A percentile compares a stretch with the other conserved stretches of the same genome.
phyloP scores from a whole-genome alignment of 2,329 filamentous ascomycete species.

The Cladosporium oxysporum region DNA sequence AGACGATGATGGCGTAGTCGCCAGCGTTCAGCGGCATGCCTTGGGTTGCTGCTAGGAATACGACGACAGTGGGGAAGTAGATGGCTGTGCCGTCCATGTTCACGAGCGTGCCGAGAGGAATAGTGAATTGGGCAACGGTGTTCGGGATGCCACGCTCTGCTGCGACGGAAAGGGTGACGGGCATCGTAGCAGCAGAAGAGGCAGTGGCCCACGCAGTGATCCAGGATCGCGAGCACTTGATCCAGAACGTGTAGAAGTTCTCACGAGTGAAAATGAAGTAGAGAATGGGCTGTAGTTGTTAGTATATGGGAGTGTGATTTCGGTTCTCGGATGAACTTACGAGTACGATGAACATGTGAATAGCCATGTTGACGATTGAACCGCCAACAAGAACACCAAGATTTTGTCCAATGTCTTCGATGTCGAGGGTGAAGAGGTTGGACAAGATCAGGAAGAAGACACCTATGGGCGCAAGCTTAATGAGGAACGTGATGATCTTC shows the following conservation, averaged over 20 bases:
- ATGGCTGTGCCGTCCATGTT: constrained; percentile 60
- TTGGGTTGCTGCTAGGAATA: constrained; percentile 56
- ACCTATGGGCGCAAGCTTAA: constrained; percentile 53
- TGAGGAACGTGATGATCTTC: constrained; percentile 51
- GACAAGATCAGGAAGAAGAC: constrained; percentile 58
- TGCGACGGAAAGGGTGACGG: constrained; percentile 50
- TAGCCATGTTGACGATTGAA: constrained; percentile 48
- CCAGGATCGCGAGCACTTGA: constrained; percentile 54
- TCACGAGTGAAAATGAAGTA: constrained; percentile 45
- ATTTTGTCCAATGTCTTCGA: constrained; percentile 51
- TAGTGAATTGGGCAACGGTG: constrained; percentile 49
- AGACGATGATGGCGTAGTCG: constrained; percentile 53
- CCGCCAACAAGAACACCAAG: constrained; percentile 54
- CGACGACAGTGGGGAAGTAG: constrained; percentile 56
- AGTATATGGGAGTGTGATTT: background rate
- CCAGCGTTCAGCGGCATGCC: constrained; percentile 45
- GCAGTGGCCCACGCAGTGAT: constrained; percentile 58
- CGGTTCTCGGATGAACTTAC: background rate
- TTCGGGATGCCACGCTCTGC: constrained; percentile 45
- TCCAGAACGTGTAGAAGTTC: constrained; percentile 54
- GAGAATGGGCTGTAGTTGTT: constrained; percentile 38
- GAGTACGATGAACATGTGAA: constrained; percentile 26
- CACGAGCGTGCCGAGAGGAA: constrained; percentile 53
- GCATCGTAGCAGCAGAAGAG: constrained; percentile 55
- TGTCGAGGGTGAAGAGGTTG: constrained; percentile 54